These are phyloP conservation scores for Chrysopogon serrulatus DNA, from an alignment of 176 grass and related monocot species.

Conservation along the genomic window DNA sequence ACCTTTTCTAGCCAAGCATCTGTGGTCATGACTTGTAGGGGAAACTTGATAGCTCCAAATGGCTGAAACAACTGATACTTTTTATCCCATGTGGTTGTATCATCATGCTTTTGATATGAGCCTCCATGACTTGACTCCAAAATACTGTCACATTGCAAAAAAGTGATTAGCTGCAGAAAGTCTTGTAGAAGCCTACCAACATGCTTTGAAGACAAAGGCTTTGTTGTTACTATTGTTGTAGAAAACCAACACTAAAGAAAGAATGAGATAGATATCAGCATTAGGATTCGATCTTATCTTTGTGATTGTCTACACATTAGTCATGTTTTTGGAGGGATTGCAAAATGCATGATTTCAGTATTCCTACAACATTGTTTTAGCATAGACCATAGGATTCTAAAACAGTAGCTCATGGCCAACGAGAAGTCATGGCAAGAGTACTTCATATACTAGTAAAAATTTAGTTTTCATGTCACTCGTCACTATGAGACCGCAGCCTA, in stretches of 20 bases:
- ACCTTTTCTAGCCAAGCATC: conserved; percentile 92
- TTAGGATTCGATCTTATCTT: conserved; percentile 13
- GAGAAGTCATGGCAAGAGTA: neutral
- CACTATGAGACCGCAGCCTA: neutral
- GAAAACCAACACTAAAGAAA: neutral
- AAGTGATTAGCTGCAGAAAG: conserved; percentile 25
- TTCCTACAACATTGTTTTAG: neutral
- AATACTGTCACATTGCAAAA: conserved; percentile 59
- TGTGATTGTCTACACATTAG: neutral
- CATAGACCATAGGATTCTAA: neutral
- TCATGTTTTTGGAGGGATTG: neutral
- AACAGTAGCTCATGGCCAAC: neutral
- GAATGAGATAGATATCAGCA: neutral
- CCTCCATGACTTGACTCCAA: conserved; percentile 68
- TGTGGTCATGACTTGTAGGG: conserved; percentile 51
- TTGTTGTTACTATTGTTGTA: neutral
- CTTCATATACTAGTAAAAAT: neutral
- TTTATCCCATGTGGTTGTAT: conserved; percentile 34
- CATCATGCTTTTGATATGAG: conserved; percentile 56
- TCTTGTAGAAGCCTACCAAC: neutral
- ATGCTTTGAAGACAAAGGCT: neutral
- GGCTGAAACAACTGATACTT: conserved; percentile 80
- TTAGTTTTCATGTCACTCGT: neutral
- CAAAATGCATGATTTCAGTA: neutral
- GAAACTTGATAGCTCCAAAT: conserved; percentile 82